These are phyloP conservation scores for Hypoxylon lenormandii DNA, from an alignment of 495 filamentous ascomycete species.

Conservation along the genomic window DNA sequence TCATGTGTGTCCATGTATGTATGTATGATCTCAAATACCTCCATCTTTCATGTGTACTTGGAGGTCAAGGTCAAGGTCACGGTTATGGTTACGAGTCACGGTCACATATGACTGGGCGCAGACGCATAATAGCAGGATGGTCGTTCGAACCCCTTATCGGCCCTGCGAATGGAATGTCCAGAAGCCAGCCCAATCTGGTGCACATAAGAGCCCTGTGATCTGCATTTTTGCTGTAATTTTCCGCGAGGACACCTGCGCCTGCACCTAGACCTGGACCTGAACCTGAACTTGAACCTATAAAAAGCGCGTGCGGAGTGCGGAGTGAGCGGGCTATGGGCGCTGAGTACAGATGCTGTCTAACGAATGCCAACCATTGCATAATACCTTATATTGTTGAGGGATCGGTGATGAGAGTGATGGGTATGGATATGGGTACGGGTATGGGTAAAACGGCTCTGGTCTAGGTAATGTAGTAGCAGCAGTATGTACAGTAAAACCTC, in stretches of 20 bases:
- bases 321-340: constrained; percentile 40
- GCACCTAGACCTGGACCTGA: neutral
- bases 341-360: constrained; percentile 28
- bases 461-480: too few species aligned
- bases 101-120: neutral
- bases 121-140: neutral
- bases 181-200: constrained; percentile 20
- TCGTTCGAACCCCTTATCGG: neutral
- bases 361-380: constrained; percentile 19
- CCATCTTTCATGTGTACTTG: too few species aligned
- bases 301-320: constrained; percentile 26
- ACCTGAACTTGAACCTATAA: neutral
- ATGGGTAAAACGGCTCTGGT: constrained; percentile 34
- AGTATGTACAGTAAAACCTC: too few species aligned
- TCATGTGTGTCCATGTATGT: neutral
- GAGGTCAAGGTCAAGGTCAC: too few species aligned
- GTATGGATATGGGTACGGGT: constrained; percentile 12
- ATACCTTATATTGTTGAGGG: constrained; percentile 27
- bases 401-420: neutral
- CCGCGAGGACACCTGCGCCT: constrained; percentile 6
- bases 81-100: too few species aligned
- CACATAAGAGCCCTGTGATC: constrained; percentile 27
- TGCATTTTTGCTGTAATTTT: constrained; percentile 31
- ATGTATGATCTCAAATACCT: neutral
- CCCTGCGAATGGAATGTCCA: constrained; percentile 12